Evolutionary conservation across 176 grass and related monocot genomes (phyloP), one percentile per base, ranked within the genome.

Genomic region (Poa annua): DNA sequence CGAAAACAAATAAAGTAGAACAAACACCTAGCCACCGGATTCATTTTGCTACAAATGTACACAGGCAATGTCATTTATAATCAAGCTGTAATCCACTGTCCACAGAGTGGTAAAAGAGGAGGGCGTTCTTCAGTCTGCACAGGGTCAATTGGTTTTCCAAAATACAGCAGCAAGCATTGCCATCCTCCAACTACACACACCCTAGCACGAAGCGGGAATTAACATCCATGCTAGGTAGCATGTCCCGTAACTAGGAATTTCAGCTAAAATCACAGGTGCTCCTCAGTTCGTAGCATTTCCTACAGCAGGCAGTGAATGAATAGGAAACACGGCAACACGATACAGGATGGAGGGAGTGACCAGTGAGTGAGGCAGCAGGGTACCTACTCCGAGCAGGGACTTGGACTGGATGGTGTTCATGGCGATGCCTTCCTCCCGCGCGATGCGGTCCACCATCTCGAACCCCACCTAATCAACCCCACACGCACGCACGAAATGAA

Each of bases 391-490:
- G 65, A 99, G 83, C 62, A 99, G 78, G 6, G 91, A 88, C 76
- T 96, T 96, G 35, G 89, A 94, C 84, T 99, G 93, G 83, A 99
- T 89, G 11, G 85, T 92, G 78, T 99, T 99, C 88, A 96, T 90
- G 20, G 19, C 2, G 85, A 94, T 92, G 5, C 91, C 91, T 76
- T 94, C 86, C 3, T 83, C 83, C 74, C 64, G 77, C 73, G 91
- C 88, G 69, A 99, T 99, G 57, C 75, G 83, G 82, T 96, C 93
- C 61, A 94, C 87, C 97, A 94, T 96, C 81, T 99, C 96, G 75
- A 96, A 99, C 54, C 91, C 96, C 42, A 99, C 87, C 97, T 96
- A 79, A 61, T 71, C 38, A 45, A 57, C 77, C 20, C 0, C 19
- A 77, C 9, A 8, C 10, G 16, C 56, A 1, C 24, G 16, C 34